Conservation (phyloP, 345 rosid genomes). For the Pugionium dolabratum region DNA sequence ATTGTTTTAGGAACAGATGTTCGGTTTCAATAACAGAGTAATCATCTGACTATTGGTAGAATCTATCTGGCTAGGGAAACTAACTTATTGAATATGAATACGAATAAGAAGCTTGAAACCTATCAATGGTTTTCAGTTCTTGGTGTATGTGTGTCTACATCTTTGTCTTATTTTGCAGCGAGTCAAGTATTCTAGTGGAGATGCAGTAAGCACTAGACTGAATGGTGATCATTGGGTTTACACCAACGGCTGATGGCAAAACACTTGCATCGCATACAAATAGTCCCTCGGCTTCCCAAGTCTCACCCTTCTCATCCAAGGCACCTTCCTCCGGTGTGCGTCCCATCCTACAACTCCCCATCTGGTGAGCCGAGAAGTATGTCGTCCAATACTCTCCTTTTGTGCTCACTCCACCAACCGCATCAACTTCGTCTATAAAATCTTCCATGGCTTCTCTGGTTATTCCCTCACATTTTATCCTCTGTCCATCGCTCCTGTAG, state of each 20-base stretch:
- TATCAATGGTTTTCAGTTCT: background rate
- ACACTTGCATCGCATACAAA: slow-evolving; percentile 66
- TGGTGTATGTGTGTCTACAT: background rate
- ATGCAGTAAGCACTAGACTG: slow-evolving; percentile 58
- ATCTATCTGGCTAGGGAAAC: background rate
- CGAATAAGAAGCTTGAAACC: background rate
- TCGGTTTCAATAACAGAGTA: background rate
- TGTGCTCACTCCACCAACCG: slow-evolving; percentile 44
- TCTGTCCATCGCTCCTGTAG: slow-evolving; percentile 59
- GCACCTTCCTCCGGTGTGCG: slow-evolving; percentile 50
- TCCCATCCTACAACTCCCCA: slow-evolving; percentile 80
- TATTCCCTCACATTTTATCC: slow-evolving; percentile 49
- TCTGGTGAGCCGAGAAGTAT: slow-evolving; percentile 61
- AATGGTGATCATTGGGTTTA: slow-evolving; percentile 71
- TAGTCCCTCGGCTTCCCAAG: slow-evolving; percentile 67
- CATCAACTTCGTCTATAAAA: slow-evolving; percentile 49
- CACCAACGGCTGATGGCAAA: slow-evolving; percentile 66
- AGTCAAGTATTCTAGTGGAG: slow-evolving; percentile 38
- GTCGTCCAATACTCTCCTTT: slow-evolving; percentile 45
- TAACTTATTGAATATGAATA: background rate
- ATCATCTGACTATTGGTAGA: no score
- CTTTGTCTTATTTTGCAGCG: slow-evolving; percentile 8
- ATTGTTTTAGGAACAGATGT: background rate
- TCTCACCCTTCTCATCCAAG: slow-evolving; percentile 61
- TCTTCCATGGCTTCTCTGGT: slow-evolving; percentile 45